Conservation (phyloP, 2,329 filamentous ascomycete genomes). For the Microdochium nivale region DNA sequence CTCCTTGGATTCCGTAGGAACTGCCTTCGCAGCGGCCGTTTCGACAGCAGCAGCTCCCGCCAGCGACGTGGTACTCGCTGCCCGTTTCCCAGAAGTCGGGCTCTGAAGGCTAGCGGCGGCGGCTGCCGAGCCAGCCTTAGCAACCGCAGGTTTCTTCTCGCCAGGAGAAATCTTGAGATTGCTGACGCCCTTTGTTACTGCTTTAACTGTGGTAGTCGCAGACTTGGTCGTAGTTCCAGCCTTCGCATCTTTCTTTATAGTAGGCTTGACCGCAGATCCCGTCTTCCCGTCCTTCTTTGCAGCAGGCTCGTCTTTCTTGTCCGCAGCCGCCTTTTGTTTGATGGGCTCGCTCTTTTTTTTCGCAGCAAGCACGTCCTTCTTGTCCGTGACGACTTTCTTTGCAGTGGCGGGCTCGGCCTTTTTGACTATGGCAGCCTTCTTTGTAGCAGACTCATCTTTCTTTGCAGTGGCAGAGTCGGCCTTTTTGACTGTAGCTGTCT, state of each 20-base stretch:
- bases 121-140: slow-evolving; percentile 3
- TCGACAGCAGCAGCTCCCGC: slow-evolving; percentile 8
- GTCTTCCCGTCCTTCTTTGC: not conserved
- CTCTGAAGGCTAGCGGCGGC: slow-evolving; percentile 30
- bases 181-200: slow-evolving; percentile 11
- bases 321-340: slow-evolving; percentile 3
- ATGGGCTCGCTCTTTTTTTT: slow-evolving; percentile 9
- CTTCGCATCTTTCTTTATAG: no score
- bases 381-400: slow-evolving; percentile 5
- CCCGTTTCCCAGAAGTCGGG: slow-evolving; percentile 34
- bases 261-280: no score
- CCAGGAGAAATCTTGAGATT: not conserved
- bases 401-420: not conserved
- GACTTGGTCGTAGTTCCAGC: no score
- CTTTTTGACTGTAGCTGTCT: no score
- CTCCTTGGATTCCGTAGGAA: slow-evolving; percentile 13
- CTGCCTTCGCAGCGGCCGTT: not conserved
- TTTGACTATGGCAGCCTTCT: no score
- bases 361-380: slow-evolving; percentile 7
- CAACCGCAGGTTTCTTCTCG: not conserved
- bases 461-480: no score
- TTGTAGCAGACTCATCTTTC: no score
- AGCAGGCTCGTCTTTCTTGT: slow-evolving; percentile 2
- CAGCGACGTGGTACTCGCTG: slow-evolving; percentile 15
- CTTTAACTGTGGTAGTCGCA: no score